A percentile compares a stretch with the other conserved stretches of the same genome.
These are phyloP conservation scores for Theobroma grandiflorum DNA, from an alignment of 441 rosid species.

Conservation along the genomic window DNA sequence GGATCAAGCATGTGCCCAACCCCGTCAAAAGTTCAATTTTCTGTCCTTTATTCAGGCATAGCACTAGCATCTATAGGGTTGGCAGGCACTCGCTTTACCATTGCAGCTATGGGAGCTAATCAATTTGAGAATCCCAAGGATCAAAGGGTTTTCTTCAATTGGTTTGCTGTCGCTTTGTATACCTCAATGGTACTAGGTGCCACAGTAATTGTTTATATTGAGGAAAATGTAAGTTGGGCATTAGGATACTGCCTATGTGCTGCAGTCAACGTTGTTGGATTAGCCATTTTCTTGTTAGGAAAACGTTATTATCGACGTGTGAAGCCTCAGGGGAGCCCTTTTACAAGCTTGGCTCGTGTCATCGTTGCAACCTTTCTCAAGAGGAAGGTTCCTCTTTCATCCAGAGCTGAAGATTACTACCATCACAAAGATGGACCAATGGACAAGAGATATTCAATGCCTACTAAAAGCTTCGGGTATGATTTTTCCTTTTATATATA, in stretches of 20 bases:
- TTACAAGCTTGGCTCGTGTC: slow-evolving; percentile 49
- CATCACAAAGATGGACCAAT: neutral
- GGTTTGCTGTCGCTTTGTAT: slow-evolving; percentile 45
- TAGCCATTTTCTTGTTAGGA: slow-evolving; percentile 42
- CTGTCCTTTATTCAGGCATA: slow-evolving; percentile 46
- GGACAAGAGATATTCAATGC: slow-evolving; percentile 2
- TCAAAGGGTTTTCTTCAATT: slow-evolving; percentile 57
- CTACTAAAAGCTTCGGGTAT: slow-evolving; percentile 42
- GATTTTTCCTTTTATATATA: neutral
- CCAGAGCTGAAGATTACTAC: slow-evolving; percentile 39
- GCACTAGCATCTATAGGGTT: slow-evolving; percentile 42
- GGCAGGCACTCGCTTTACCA: slow-evolving; percentile 45
- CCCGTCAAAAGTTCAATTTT: slow-evolving; percentile 48
- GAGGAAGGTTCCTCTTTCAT: slow-evolving; percentile 39
- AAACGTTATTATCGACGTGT: slow-evolving; percentile 41
- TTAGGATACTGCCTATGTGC: slow-evolving; percentile 51
- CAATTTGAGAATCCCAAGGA: slow-evolving; percentile 48
- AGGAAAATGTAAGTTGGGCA: slow-evolving; percentile 57
- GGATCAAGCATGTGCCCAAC: slow-evolving; percentile 44
- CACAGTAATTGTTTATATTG: slow-evolving; percentile 45
- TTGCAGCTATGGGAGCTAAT: slow-evolving; percentile 57
- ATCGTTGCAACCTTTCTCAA: slow-evolving; percentile 44
- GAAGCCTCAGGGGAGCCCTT: slow-evolving; percentile 59
- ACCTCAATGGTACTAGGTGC: slow-evolving; percentile 5
- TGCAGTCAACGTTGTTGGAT: slow-evolving; percentile 38